These are phyloP conservation scores for Kandelia obovata DNA, from an alignment of 345 rosid species.

Conservation along the genomic window DNA sequence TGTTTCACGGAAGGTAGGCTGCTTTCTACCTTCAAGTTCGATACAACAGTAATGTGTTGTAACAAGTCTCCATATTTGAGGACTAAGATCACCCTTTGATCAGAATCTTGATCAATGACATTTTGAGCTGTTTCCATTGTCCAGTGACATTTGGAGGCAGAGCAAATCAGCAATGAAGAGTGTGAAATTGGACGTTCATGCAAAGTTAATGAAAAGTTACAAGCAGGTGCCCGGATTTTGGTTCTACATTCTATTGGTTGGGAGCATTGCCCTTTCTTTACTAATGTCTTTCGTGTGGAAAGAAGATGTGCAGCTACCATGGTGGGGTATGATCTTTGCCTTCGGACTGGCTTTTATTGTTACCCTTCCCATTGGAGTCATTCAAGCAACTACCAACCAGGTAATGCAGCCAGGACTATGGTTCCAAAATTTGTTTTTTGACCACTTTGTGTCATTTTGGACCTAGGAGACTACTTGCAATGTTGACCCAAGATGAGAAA, in stretches of 20 bases:
- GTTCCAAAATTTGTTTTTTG: no score
- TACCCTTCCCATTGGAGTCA: conserved; percentile 46
- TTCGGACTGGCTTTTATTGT: conserved; percentile 40
- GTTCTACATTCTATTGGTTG: conserved; percentile 36
- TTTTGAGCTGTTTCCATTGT: not conserved
- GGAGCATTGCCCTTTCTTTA: conserved; percentile 26
- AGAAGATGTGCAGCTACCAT: conserved; percentile 47
- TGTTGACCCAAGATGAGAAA: not conserved
- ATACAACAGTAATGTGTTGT: not conserved
- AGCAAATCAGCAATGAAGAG: conserved; percentile 1
- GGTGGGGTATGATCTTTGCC: conserved; percentile 48
- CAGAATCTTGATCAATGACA: not conserved
- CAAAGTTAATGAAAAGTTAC: conserved; percentile 38
- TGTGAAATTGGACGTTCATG: conserved; percentile 31
- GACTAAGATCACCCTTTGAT: not conserved
- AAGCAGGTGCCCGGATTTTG: conserved; percentile 45
- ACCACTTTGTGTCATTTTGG: no score
- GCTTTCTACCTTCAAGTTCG: not conserved
- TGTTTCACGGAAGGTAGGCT: conserved; percentile 46
- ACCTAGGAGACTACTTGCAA: not conserved
- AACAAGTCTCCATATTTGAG: not conserved
- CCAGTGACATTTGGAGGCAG: conserved; percentile 37
- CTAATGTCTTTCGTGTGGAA: conserved; percentile 8
- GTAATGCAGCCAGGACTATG: conserved; percentile 14
- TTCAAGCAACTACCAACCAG: conserved; percentile 51